Conservation (phyloP, 148 eudicot species). For the Talinum fruticosum region DNA sequence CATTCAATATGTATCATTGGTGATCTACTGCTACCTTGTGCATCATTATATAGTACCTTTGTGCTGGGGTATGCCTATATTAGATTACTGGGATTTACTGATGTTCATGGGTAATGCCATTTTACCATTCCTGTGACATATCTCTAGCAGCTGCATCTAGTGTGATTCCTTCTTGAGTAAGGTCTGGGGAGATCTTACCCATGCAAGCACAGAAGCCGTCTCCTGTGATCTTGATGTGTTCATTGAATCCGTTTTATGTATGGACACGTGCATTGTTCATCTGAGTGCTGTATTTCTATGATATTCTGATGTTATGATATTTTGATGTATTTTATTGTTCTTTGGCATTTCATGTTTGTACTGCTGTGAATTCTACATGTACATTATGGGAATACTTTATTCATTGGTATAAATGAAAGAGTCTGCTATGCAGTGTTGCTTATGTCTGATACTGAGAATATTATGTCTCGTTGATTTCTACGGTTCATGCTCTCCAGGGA, state of each 20-base stretch:
- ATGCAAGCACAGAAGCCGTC: too few relatives aligned
- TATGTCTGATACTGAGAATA: neutral
- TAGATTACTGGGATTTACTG: neutral
- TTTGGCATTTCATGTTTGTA: neutral
- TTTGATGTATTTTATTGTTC: neutral
- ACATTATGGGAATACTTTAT: neutral
- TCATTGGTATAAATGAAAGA: neutral
- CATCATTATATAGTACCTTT: too few relatives aligned
- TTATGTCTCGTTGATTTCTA: constrained; percentile 10
- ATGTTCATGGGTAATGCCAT: neutral
- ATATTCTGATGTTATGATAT: neutral
- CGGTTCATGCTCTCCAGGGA: constrained; percentile 47
- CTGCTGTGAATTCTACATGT: neutral
- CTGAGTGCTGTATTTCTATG: neutral
- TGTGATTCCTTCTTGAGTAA: too few relatives aligned
- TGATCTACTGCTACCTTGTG: too few relatives aligned
- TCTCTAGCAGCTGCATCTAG: too few relatives aligned
- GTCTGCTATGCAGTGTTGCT: neutral
- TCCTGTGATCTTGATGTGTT: neutral
- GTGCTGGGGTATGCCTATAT: too few relatives aligned
- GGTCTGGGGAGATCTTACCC: too few relatives aligned
- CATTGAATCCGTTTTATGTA: neutral
- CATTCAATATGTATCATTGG: too few relatives aligned
- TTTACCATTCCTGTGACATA: neutral
- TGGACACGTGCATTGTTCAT: neutral